Percentiles rank a stretch among this genome's conserved stretches.
Conservation (phyloP, 257 asterid species). For the Buddleja alternifolia region DNA sequence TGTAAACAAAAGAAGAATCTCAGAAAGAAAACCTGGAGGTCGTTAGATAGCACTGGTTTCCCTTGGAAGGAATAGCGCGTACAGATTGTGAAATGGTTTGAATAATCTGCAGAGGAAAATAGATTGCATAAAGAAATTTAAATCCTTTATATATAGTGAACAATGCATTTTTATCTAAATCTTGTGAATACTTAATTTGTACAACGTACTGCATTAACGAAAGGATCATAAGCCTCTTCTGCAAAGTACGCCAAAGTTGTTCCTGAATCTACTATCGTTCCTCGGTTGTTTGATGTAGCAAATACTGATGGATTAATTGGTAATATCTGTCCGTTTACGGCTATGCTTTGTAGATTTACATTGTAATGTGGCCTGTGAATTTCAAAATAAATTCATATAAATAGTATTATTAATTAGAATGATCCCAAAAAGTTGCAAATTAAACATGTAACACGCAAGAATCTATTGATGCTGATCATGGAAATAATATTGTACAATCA, state of each 20-base stretch:
- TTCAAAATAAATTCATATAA: no score
- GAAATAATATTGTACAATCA: not conserved
- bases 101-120: constrained; percentile 54
- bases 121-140: no score
- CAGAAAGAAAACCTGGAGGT: constrained; percentile 65
- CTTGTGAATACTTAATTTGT: no score
- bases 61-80: constrained; percentile 62
- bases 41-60: constrained; percentile 80
- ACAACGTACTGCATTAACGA: constrained; percentile 70
- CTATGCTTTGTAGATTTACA: constrained; percentile 74
- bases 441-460: no score
- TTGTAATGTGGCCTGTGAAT: constrained; percentile 91
- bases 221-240: constrained; percentile 85
- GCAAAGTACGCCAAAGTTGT: constrained; percentile 95
- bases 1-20: not conserved
- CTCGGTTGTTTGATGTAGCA: constrained; percentile 67
- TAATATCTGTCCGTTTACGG: constrained; percentile 84
- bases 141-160: no score
- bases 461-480: no score
- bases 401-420: no score
- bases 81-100: constrained; percentile 63
- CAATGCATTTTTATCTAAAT: no score
- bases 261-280: constrained; percentile 96
- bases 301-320: constrained; percentile 74
- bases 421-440: no score